A percentile compares a stretch with the other conserved stretches of the same genome.
These are phyloP conservation scores for Mycena alexandri DNA, from an alignment of 768 basidiomycete genomes.

Conservation along the genomic window DNA sequence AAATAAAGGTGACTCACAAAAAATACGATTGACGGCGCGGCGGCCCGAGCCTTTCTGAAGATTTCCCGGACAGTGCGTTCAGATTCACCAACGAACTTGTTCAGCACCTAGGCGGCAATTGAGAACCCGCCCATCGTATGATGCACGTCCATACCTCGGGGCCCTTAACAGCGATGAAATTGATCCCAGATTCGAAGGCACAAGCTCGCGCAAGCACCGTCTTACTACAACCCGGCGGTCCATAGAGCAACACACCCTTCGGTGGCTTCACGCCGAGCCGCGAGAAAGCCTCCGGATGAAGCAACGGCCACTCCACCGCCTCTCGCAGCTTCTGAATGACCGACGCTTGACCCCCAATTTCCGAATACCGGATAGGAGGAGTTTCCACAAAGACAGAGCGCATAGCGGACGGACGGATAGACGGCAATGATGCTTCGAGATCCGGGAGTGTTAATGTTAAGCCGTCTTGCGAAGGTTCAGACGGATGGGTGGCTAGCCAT, in stretches of 20 bases:
- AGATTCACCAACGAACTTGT: constrained; percentile 98
- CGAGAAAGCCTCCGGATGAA: constrained; percentile 87
- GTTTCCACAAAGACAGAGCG: constrained; percentile 92
- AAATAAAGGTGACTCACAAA: constrained; percentile 71
- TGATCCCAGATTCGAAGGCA: constrained; percentile 93
- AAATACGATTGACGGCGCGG: constrained; percentile 95
- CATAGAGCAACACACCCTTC: constrained; percentile 91
- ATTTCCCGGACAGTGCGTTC: constrained; percentile 95
- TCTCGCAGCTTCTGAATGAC: constrained; percentile 91
- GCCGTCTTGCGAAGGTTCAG: constrained; percentile 27
- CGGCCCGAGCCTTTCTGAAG: constrained; percentile 94
- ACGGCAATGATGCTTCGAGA: constrained; percentile 77
- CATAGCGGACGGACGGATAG: constrained; percentile 93
- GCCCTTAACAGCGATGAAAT: constrained; percentile 97
- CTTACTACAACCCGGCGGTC: constrained; percentile 98
- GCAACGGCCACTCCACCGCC: constrained; percentile 94
- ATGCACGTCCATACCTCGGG: constrained; percentile 77
- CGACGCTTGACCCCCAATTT: constrained; percentile 88
- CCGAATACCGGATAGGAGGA: constrained; percentile 83
- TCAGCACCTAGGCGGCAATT: constrained; percentile 75
- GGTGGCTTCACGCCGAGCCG: constrained; percentile 91
- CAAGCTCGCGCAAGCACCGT: constrained; percentile 93
- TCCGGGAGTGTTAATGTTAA: constrained; percentile 70
- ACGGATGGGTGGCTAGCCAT: constrained; percentile 60
- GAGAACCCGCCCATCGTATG: constrained; percentile 12